These are phyloP conservation scores for Aspergillus nomiae DNA, from an alignment of 2,329 filamentous ascomycete species.

Conservation along the genomic window DNA sequence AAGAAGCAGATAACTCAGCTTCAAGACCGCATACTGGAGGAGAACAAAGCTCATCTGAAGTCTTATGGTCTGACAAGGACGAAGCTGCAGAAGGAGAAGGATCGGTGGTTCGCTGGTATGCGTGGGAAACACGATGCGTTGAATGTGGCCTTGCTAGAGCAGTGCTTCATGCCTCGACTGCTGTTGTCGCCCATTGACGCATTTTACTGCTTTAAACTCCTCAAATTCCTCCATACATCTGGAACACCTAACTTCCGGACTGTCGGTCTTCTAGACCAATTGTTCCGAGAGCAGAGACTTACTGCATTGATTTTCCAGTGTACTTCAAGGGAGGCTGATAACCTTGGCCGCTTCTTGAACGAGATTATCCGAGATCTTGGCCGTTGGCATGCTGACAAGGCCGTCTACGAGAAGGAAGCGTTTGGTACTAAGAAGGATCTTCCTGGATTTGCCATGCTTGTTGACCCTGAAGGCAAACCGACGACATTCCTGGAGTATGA, in stretches of 20 bases:
- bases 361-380: constrained; percentile 78
- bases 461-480: constrained; percentile 71
- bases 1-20: constrained; percentile 70
- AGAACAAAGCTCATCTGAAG: constrained; percentile 70
- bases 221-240: constrained; percentile 83
- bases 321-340: constrained; percentile 87
- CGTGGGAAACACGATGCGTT: constrained; percentile 66
- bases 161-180: constrained; percentile 87
- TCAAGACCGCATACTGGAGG: constrained; percentile 69
- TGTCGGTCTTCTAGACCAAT: constrained; percentile 76
- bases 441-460: constrained; percentile 75
- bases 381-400: constrained; percentile 78
- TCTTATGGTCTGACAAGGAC: constrained; percentile 67
- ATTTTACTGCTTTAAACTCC: constrained; percentile 82
- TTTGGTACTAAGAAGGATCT: constrained; percentile 66
- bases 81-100: constrained; percentile 73
- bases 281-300: constrained; percentile 82
- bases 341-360: constrained; percentile 87
- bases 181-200: constrained; percentile 83
- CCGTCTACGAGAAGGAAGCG: constrained; percentile 79
- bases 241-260: constrained; percentile 86
- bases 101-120: constrained; percentile 72
- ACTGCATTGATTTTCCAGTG: constrained; percentile 83
- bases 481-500: constrained; percentile 77
- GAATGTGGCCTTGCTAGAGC: constrained; percentile 78